Evolutionary conservation across 2,329 filamentous ascomycete species (phyloP).

Genomic region (Metarhizium rileyi): DNA sequence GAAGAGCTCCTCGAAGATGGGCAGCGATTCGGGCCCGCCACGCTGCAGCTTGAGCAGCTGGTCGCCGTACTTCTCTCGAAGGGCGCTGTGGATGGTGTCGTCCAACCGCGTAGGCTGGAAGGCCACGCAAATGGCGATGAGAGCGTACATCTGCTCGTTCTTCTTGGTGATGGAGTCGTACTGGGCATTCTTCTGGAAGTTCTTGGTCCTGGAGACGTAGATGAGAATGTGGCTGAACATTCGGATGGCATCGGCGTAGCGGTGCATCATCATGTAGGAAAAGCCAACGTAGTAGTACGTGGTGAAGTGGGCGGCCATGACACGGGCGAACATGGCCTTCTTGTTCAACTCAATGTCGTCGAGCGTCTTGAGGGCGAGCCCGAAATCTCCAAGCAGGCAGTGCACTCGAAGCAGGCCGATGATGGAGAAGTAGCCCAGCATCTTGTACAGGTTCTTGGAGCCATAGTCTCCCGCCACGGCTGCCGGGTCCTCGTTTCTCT

Average conservation of each 20-base stretch:
- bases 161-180: slow-evolving; percentile 99
- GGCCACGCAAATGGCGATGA: slow-evolving; percentile 97
- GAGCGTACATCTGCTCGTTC: slow-evolving; percentile 99
- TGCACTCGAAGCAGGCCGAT: slow-evolving; percentile 94
- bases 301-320: slow-evolving; percentile 99
- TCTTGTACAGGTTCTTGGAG: slow-evolving; percentile 86
- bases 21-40: slow-evolving; percentile 87
- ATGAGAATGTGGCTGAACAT: slow-evolving; percentile 99
- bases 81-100: slow-evolving; percentile 96
- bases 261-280: slow-evolving; percentile 99
- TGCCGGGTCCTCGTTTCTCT: slow-evolving; percentile 82
- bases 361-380: slow-evolving; percentile 93
- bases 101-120: slow-evolving; percentile 96
- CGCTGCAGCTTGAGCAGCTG: slow-evolving; percentile 95
- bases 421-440: slow-evolving; percentile 99
- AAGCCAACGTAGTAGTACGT: slow-evolving; percentile 99
- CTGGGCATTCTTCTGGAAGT: slow-evolving; percentile 98
- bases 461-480: slow-evolving; percentile 92
- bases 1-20: slow-evolving; percentile 98
- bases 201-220: slow-evolving; percentile 98
- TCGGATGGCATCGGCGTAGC: slow-evolving; percentile 97
- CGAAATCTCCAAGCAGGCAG: slow-evolving; percentile 94
- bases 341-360: slow-evolving; percentile 99
- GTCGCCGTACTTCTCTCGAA: slow-evolving; percentile 98
- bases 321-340: slow-evolving; percentile 98